phyloP scores from a whole-genome alignment of 2,329 filamentous ascomycete genomes.

The Boeremia lycopersici region DNA sequence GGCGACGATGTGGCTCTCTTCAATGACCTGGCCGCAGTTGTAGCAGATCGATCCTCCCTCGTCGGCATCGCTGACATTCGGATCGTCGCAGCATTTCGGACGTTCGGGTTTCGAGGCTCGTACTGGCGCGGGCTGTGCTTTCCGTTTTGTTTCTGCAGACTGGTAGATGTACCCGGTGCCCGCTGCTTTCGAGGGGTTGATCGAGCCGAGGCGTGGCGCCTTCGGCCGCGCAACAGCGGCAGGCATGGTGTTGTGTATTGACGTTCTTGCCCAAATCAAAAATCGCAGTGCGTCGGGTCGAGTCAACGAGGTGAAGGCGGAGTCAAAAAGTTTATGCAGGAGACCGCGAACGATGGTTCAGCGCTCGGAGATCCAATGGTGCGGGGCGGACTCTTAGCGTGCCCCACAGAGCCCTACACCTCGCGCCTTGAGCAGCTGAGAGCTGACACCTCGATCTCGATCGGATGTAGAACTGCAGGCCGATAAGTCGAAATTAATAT shows the following conservation, averaged over 20 bases:
- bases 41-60: slow-evolving; percentile 60
- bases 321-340: slow-evolving; percentile 20
- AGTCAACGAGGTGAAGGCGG: background rate
- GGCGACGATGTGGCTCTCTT: slow-evolving; percentile 86
- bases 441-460: background rate
- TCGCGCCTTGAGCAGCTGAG: slow-evolving; percentile 8
- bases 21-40: slow-evolving; percentile 82
- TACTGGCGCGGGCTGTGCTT: slow-evolving; percentile 25
- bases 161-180: slow-evolving; percentile 23
- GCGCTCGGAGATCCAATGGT: slow-evolving; percentile 7
- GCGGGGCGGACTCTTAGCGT: slow-evolving; percentile 8
- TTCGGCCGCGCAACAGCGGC: slow-evolving; percentile 24
- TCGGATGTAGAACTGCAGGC: background rate
- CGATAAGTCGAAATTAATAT: background rate
- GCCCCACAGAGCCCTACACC: slow-evolving; percentile 18
- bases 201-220: slow-evolving; percentile 33
- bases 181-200: slow-evolving; percentile 28
- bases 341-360: slow-evolving; percentile 17
- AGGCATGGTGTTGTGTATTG: slow-evolving; percentile 7
- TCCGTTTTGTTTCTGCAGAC: slow-evolving; percentile 29
- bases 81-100: slow-evolving; percentile 37
- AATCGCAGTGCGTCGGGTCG: background rate
- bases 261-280: background rate
- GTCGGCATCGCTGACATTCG: slow-evolving; percentile 29
- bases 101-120: slow-evolving; percentile 21